These are phyloP conservation scores for Prinsepia uniflora DNA, from an alignment of 306 rosid genomes.

Conservation along the genomic window DNA sequence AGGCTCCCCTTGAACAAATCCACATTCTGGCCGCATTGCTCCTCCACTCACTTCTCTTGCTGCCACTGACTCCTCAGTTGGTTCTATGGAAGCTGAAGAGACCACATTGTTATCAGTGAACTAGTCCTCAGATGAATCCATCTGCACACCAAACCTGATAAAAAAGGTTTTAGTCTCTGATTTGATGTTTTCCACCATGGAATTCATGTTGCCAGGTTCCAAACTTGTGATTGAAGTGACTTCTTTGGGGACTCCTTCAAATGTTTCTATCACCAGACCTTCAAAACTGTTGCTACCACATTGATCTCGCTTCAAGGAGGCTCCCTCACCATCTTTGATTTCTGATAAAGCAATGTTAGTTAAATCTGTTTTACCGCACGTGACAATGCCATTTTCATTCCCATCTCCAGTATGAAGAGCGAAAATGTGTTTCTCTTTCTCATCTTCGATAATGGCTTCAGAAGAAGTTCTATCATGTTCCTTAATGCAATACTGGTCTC, in stretches of 20 bases:
- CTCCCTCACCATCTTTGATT: constrained; percentile 24
- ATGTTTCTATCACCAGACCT: constrained; percentile 29
- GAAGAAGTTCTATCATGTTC: constrained; percentile 12
- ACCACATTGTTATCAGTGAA: constrained; percentile 31
- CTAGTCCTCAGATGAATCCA: constrained; percentile 25
- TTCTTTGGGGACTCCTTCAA: constrained; percentile 22
- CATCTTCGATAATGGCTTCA: constrained; percentile 27
- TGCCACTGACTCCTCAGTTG: constrained; percentile 14
- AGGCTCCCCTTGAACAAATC: constrained; percentile 18
- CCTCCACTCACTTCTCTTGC: constrained; percentile 23
- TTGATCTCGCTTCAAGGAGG: constrained; percentile 29
- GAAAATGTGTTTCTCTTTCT: constrained; percentile 22
- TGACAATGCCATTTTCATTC: constrained; percentile 19
- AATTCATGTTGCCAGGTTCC: constrained; percentile 29
- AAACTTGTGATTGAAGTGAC: constrained; percentile 23
- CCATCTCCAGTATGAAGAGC: constrained; percentile 19
- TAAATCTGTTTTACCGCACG: constrained; percentile 7
- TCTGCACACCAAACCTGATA: constrained; percentile 24
- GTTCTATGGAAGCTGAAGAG: constrained; percentile 34
- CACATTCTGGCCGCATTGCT: constrained; percentile 11
- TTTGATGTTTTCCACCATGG: constrained; percentile 16
- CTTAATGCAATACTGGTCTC: constrained; percentile 15
- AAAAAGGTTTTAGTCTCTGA: constrained; percentile 23
- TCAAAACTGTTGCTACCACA: constrained; percentile 26
- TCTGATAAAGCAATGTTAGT: constrained; percentile 23